These are phyloP conservation scores for Nemania sp. DNA, from an alignment of 2,329 filamentous ascomycete species.

Conservation along the genomic window DNA sequence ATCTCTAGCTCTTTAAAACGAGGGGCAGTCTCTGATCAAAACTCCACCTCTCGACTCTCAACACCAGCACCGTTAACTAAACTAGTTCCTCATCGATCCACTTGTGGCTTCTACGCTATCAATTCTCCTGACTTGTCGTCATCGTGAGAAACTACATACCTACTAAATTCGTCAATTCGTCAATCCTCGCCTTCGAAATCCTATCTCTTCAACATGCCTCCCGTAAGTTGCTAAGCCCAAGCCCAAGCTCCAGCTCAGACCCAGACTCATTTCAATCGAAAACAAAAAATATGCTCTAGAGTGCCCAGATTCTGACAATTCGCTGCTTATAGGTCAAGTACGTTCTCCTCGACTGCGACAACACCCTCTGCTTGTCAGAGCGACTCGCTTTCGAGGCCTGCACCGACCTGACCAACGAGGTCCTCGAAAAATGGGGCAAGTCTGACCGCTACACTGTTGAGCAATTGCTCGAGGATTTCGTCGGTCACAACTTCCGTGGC, in stretches of 20 bases:
- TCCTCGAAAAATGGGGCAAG: conserved; percentile 65
- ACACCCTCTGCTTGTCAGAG: conserved; percentile 78
- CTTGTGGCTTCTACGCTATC: conserved; percentile 9
- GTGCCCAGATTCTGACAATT: conserved; percentile 20
- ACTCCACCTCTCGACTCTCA: conserved; percentile 20
- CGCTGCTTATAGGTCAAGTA: conserved; percentile 55
- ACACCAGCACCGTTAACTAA: conserved; percentile 7
- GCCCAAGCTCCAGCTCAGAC: neutral
- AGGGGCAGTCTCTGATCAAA: conserved; percentile 25
- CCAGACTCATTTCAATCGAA: neutral
- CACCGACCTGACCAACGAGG: conserved; percentile 73
- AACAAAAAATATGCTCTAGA: neutral
- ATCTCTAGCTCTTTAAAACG: conserved; percentile 16
- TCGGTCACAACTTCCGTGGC: conserved; percentile 78
- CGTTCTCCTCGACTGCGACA: conserved; percentile 67
- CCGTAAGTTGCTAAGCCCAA: conserved; percentile 38
- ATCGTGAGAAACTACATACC: neutral
- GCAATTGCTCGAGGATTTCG: conserved; percentile 71
- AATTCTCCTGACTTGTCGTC: neutral
- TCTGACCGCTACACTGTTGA: conserved; percentile 68
- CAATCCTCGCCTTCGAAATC: neutral
- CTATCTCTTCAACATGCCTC: conserved; percentile 39
- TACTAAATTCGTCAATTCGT: conserved; percentile 1
- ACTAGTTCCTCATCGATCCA: conserved; percentile 26
- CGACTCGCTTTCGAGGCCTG: conserved; percentile 75